These are phyloP conservation scores for Fusarium mexicanum DNA, from an alignment of 2,329 filamentous ascomycete genomes.

Conservation along the genomic window DNA sequence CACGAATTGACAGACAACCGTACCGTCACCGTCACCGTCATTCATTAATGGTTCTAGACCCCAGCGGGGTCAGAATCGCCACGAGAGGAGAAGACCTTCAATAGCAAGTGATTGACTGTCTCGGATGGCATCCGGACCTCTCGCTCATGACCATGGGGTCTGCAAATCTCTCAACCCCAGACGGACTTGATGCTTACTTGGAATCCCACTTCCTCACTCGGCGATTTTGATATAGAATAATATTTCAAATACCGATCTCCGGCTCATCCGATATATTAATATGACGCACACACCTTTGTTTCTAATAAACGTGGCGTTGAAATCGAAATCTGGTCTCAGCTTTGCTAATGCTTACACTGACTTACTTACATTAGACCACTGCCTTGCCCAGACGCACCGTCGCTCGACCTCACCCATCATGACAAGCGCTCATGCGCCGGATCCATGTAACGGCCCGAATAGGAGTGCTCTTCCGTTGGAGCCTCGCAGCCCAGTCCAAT, in stretches of 20 bases:
- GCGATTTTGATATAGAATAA: neutral
- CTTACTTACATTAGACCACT: conserved; percentile 6
- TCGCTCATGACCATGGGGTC: conserved; percentile 21
- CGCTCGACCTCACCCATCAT: conserved; percentile 8
- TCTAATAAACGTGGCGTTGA: neutral
- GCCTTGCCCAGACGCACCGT: neutral
- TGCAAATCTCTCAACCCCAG: conserved; percentile 7
- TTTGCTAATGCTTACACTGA: neutral
- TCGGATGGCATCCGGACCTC: conserved; percentile 33
- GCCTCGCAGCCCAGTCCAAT: conserved; percentile 24
- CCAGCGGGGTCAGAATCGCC: conserved; percentile 9
- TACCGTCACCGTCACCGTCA: neutral
- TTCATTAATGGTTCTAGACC: conserved; percentile 14
- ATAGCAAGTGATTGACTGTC: conserved; percentile 8
- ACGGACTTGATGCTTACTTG: neutral
- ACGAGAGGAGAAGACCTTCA: conserved; percentile 6
- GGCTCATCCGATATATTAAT: neutral
- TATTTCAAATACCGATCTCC: conserved; percentile 4
- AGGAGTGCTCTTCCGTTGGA: conserved; percentile 28
- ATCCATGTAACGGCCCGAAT: conserved; percentile 42
- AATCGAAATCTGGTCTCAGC: neutral
- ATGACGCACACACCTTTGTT: neutral
- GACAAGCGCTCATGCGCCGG: conserved; percentile 12
- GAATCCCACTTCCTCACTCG: neutral
- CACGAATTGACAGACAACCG: conserved; percentile 12